Base-by-base conservation (phyloP, 208 protist species). In the Acanthamoeba healyi region DNA sequence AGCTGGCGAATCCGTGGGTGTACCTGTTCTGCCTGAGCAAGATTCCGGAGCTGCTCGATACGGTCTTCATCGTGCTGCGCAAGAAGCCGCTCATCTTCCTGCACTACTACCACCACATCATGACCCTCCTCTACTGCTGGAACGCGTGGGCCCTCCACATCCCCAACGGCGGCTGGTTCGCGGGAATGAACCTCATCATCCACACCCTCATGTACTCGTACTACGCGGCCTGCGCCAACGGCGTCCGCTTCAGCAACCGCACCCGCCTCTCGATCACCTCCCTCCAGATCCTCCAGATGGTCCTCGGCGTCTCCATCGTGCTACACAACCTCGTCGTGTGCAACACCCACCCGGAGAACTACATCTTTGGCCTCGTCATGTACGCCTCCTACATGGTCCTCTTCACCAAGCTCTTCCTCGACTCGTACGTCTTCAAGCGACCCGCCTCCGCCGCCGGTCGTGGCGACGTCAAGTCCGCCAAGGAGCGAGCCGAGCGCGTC, bases 351-450 rank as follows among this genome's bases (percentile, higher is more conserved):
- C 72, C 72, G 38, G 72, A 94, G 94, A 44, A 97, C 95, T 82
- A 82, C 42, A 51, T 82, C 40, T 82, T 82, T 38, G 72, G 72
- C 51, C 81, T 98, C 34, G 95, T 97, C 49, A 99, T 99, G 98
- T 99, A 99, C 95, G 87, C 96, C 49, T 98, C 96, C n/a, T 99
- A 99, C 96, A 98, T 98, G 94, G 67, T 96, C 14, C 97, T 99
- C 92, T 99, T 99, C 95, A 87, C 95, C 54, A 93, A 97, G 93
- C 95, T 99, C 26, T 98, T 98, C 92, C 92, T 97, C 58, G 92
- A 98, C 61, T 95, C 94, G 61, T 99, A 98, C 96, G 54, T 98
- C 38, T 70, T 63, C 84, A 84, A 84, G 74, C 74, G 74, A 36
- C 7, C 40, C 26, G 42, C 74, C n/a, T 1, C 10, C 74, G 42